Conservation (phyloP, 768 basidiomycete genomes). For the Rubroboletus pulcherrimus region DNA sequence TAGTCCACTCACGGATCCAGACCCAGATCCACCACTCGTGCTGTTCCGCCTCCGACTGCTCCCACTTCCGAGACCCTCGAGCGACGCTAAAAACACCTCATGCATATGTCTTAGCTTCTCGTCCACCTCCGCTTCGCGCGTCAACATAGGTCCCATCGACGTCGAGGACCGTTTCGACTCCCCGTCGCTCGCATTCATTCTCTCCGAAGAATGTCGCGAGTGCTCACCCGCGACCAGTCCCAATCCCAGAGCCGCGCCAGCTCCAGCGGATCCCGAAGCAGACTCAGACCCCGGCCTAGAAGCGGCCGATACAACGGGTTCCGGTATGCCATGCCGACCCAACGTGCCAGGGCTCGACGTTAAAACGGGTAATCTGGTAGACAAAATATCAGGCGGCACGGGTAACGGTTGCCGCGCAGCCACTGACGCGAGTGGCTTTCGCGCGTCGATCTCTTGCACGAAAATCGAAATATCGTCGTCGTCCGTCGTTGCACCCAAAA, state of each 20-base stretch:
- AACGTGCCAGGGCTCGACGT: constrained; percentile 6
- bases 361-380: neutral
- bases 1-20: constrained; percentile 10
- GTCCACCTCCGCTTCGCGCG: constrained; percentile 64
- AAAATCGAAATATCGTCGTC: constrained; percentile 78
- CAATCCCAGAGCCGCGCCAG: constrained; percentile 6
- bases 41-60: constrained; percentile 27
- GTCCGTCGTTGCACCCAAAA: constrained; percentile 50
- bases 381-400: neutral
- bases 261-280: neutral
- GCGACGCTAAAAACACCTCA: constrained; percentile 58
- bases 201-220: constrained; percentile 16
- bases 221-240: constrained; percentile 18
- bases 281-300: constrained; percentile 5
- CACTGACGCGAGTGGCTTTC: constrained; percentile 51
- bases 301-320: neutral
- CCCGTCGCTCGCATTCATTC: constrained; percentile 17
- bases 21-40: constrained; percentile 6
- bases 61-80: constrained; percentile 53
- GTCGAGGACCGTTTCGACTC: constrained; percentile 23
- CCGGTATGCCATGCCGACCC: neutral
- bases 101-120: constrained; percentile 64
- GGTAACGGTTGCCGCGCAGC: constrained; percentile 14
- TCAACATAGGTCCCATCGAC: constrained; percentile 51
- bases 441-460: constrained; percentile 70